Evolutionary conservation across 2,329 filamentous ascomycete genomes (phyloP).

Genomic region (Cladobotryum protrusum): DNA sequence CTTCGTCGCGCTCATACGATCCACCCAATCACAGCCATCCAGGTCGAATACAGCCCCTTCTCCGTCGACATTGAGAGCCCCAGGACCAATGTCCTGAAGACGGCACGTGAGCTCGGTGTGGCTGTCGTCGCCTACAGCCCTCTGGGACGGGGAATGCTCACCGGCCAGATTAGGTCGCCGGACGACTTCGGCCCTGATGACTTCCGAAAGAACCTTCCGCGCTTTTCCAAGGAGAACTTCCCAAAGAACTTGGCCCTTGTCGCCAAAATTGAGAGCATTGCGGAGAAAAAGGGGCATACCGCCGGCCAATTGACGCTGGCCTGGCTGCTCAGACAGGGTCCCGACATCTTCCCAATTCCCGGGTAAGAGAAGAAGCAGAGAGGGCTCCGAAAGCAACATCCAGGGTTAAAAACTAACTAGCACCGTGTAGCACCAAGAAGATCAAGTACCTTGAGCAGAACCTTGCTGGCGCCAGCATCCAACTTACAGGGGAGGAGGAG

Average conservation of each 20-base stretch:
- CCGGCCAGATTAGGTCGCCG: constrained; percentile 40
- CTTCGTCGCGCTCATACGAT: constrained; percentile 45
- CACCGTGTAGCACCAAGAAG: constrained; percentile 32
- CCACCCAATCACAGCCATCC: constrained; percentile 43
- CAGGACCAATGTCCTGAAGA: constrained; percentile 36
- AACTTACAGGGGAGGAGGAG: background rate
- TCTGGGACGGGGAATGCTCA: constrained; percentile 52
- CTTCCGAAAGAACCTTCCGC: constrained; percentile 11
- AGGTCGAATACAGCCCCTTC: constrained; percentile 50
- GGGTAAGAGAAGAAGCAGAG: constrained; percentile 18
- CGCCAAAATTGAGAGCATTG: constrained; percentile 26
- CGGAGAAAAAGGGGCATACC: constrained; percentile 41
- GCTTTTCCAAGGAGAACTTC: constrained; percentile 23
- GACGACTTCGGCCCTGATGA: constrained; percentile 38
- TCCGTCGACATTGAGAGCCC: constrained; percentile 51
- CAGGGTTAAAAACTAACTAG: too few relatives aligned
- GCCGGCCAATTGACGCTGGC: constrained; percentile 52
- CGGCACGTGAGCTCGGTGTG: constrained; percentile 50
- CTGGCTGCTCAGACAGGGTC: constrained; percentile 53
- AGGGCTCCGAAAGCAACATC: too few relatives aligned
- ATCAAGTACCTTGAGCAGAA: constrained; percentile 38
- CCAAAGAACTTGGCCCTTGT: constrained; percentile 49
- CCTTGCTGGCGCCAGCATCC: background rate
- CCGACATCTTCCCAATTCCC: constrained; percentile 51
- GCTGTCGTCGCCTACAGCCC: constrained; percentile 53